A percentile compares a stretch with the other conserved stretches of the same genome.
Conservation (phyloP, 495 filamentous ascomycete species). For the Niebla homalea region DNA sequence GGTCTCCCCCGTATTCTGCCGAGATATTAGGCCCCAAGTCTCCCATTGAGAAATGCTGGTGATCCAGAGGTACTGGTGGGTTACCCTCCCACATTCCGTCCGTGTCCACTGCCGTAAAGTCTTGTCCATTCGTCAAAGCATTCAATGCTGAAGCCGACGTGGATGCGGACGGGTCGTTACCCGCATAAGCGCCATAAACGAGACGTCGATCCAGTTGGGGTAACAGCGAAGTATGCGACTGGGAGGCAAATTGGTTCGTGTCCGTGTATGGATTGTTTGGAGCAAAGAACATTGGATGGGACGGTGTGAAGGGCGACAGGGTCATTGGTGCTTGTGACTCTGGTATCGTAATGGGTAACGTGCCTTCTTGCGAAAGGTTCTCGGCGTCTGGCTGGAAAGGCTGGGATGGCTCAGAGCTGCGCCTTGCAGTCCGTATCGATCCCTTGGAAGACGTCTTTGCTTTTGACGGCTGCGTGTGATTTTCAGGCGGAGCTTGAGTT, state of each 20-base stretch:
- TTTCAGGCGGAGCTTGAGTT: conserved; percentile 46
- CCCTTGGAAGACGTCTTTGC: conserved; percentile 29
- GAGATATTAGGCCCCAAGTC: background rate
- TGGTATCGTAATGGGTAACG: conserved; percentile 26
- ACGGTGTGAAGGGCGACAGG: conserved; percentile 24
- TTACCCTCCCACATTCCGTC: conserved; percentile 8
- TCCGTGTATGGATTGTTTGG: conserved; percentile 16
- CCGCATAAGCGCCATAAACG: conserved; percentile 64
- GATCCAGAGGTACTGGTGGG: conserved; percentile 1
- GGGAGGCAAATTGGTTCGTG: conserved; percentile 26
- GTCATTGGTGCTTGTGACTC: conserved; percentile 23
- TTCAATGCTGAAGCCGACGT: conserved; percentile 12
- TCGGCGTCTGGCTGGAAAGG: conserved; percentile 18
- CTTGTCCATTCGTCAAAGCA: conserved; percentile 7
- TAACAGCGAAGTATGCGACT: conserved; percentile 32
- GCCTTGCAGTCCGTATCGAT: conserved; percentile 13
- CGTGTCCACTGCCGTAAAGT: background rate
- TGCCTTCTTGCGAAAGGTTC: conserved; percentile 17
- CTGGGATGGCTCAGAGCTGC: conserved; percentile 11
- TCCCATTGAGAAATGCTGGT: conserved; percentile 6
- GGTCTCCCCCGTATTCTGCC: conserved; percentile 6
- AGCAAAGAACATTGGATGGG: conserved; percentile 32
- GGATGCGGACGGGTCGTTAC: conserved; percentile 37
- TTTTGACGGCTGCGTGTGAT: conserved; percentile 34
- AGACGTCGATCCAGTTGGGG: conserved; percentile 64